Base-by-base conservation (phyloP, 2,329 filamentous ascomycete species). In the Fonsecaea nubica region DNA sequence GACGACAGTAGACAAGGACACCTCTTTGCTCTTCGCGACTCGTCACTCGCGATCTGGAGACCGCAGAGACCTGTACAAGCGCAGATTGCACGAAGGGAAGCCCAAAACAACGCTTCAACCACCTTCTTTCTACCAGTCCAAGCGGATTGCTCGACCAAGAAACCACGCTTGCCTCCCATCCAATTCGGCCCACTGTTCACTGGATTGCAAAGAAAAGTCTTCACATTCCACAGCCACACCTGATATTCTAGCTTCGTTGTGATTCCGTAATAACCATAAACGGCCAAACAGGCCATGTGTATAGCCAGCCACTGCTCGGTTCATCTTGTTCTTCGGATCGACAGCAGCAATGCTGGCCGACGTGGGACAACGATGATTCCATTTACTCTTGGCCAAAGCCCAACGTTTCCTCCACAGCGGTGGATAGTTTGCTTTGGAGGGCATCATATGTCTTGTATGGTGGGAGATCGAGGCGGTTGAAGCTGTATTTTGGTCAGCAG, bases 361-460 rank as follows among this genome's bases (percentile, higher is more conserved):
- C n/a, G 4, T 21, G n/a, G 8, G 18, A 13, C 25, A 21, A 25
- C 21, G 1, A 32, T 8, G 30, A 12, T 32, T 6, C 5, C 57
- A 10, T 18, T 77, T 92, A 99, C 83, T 99, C 95, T 83, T 99
- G 95, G 72, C 95, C 95, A 78, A 99, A 99, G 69, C 95, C 95
- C 84, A 99, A 93, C 0, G 95, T 99, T 83, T 99, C 95, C 81
- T 99, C 95, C 63, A 99, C 95, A 32, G 95, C 95, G 80, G 97
- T 96, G 6, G 93, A 95, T 74, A 99, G 84, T 82, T 99, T 99
- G 76, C 89, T 84, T 77, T 94, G 90, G 72, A 99, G 84, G 73
- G 87, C 87, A 70, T 98, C 94, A 74, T 93, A 86, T 25, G 85
- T 88, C 84, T 97, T 98, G 78, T 99, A 99, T 33, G 92, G 89